Conservation (phyloP, 306 rosid genomes). For the Rosa multiflora region DNA sequence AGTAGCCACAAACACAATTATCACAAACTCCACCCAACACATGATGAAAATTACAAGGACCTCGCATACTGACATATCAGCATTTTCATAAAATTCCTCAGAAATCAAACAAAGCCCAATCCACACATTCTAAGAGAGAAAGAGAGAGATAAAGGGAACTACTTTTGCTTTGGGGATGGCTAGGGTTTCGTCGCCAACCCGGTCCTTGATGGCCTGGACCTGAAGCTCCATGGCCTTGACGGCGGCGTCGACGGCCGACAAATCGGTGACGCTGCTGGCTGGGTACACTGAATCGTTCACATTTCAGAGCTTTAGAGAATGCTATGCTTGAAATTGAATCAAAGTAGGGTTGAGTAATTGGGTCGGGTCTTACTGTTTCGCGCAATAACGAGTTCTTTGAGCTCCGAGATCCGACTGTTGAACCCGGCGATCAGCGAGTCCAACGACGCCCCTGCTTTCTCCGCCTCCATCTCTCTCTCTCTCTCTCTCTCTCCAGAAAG, state of each 20-base stretch:
- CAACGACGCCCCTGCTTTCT: slow-evolving; percentile 58
- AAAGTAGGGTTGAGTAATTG: neutral
- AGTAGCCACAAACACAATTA: neutral
- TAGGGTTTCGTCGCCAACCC: slow-evolving; percentile 70
- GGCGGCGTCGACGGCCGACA: slow-evolving; percentile 68
- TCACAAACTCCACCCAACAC: too few species aligned
- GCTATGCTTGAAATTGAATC: neutral
- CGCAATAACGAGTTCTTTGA: slow-evolving; percentile 82
- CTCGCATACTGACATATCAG: neutral
- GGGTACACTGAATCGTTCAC: slow-evolving; percentile 58
- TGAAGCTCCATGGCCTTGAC: slow-evolving; percentile 82
- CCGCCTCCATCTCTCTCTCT: slow-evolving; percentile 44
- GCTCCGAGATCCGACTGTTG: slow-evolving; percentile 70
- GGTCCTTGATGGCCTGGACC: slow-evolving; percentile 78
- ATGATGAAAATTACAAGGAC: neutral
- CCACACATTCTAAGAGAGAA: neutral
- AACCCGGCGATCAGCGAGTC: slow-evolving; percentile 62
- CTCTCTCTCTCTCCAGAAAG: slow-evolving; percentile 6
- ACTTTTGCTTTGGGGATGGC: slow-evolving; percentile 90
- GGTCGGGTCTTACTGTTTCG: slow-evolving; percentile 58
- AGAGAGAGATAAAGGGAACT: neutral
- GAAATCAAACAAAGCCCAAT: slow-evolving; percentile 7
- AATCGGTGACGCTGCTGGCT: slow-evolving; percentile 69
- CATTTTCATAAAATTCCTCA: neutral
- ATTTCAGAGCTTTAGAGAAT: neutral